Evolutionary conservation across 2,329 filamentous ascomycete species (phyloP).

Genomic region (Pestalotiopsis sp.): DNA sequence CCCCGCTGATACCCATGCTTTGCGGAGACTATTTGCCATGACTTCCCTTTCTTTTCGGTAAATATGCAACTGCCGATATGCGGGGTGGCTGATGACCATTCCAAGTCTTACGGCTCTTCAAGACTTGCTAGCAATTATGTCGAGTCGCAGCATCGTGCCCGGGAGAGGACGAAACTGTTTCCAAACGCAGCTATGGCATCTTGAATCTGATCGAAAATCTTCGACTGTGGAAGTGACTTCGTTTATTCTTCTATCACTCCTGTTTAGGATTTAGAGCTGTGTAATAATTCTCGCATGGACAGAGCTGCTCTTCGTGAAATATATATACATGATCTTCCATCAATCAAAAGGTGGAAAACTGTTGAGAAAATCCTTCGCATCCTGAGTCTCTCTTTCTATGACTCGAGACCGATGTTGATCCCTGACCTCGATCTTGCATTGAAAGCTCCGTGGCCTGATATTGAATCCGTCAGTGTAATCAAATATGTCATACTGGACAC

Average conservation of each 20-base stretch:
- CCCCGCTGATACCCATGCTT: constrained; percentile 6
- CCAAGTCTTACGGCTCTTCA: background rate
- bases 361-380: background rate
- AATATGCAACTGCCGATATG: constrained; percentile 7
- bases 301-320: too few species aligned
- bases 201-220: too few species aligned
- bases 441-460: background rate
- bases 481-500: constrained; percentile 9
- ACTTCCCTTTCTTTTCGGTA: background rate
- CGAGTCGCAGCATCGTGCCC: background rate
- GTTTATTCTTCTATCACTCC: too few species aligned
- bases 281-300: too few species aligned
- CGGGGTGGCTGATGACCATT: background rate
- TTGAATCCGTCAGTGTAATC: constrained; percentile 11
- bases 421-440: constrained; percentile 6
- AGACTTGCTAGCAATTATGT: background rate
- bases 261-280: too few species aligned
- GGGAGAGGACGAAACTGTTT: too few species aligned
- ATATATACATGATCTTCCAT: too few species aligned
- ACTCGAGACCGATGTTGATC: background rate
- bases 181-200: too few species aligned
- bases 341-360: constrained; percentile 4
- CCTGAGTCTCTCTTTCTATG: background rate
- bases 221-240: too few species aligned
- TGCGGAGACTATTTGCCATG: background rate